These are phyloP conservation scores for Aspergillus pseudoterreus DNA, from an alignment of 2,329 filamentous ascomycete species.

Conservation along the genomic window DNA sequence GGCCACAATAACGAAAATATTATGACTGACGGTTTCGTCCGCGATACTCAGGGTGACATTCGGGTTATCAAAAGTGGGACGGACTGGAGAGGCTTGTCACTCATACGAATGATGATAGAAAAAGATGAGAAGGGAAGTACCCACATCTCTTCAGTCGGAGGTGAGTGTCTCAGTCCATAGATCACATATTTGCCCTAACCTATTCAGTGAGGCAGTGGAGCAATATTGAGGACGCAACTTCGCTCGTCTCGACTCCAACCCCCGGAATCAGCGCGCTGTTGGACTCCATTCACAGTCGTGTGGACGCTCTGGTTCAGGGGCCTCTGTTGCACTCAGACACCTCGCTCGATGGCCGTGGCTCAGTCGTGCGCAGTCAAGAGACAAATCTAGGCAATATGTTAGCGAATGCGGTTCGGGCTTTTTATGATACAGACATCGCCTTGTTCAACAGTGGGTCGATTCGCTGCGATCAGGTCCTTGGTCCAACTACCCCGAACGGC, in stretches of 20 bases:
- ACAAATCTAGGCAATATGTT: conserved; percentile 25
- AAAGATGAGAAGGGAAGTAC: conserved; percentile 4
- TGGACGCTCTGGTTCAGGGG: conserved; percentile 14
- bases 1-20: conserved; percentile 5
- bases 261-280: conserved; percentile 3
- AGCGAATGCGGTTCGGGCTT: conserved; percentile 21
- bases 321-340: conserved; percentile 14
- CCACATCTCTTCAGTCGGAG: conserved; percentile 2
- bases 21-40: conserved; percentile 5
- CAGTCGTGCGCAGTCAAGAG: conserved; percentile 18
- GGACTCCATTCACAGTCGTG: conserved; percentile 11
- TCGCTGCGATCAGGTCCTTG: conserved; percentile 19
- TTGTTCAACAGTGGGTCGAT: conserved; percentile 24
- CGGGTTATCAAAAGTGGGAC: conserved; percentile 16
- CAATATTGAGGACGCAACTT: conserved; percentile 8
- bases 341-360: conserved; percentile 18
- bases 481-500: neutral
- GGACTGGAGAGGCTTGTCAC: conserved; percentile 12
- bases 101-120: conserved; percentile 7
- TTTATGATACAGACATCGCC: conserved; percentile 21
- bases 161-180: neutral
- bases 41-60: conserved; percentile 5
- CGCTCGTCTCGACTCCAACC: neutral
- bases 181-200: neutral
- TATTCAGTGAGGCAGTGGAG: conserved; percentile 12